These are phyloP conservation scores for Fistulinella prunicolor DNA, from an alignment of 768 basidiomycete species.

Conservation along the genomic window DNA sequence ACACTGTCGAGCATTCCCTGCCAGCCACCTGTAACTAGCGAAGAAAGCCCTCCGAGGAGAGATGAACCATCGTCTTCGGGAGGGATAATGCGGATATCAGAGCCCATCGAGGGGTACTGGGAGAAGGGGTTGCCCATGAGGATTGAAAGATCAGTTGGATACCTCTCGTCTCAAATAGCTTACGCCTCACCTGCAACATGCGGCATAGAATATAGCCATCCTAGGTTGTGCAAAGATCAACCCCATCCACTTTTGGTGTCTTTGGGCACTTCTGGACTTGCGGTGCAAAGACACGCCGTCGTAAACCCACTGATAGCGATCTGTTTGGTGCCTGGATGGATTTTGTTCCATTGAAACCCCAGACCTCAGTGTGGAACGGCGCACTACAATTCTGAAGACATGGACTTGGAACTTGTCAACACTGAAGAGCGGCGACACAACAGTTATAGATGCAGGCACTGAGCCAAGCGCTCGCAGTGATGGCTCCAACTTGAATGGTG, in stretches of 20 bases:
- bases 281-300: no score
- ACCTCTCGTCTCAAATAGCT: neutral
- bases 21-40: constrained; percentile 12
- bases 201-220: constrained; percentile 4
- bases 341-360: no score
- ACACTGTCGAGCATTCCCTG: constrained; percentile 10
- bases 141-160: neutral
- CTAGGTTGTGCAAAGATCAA: constrained; percentile 14
- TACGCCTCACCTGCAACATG: constrained; percentile 19
- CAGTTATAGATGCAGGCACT: no score
- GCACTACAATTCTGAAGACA: no score
- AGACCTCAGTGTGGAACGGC: no score
- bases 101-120: constrained; percentile 7
- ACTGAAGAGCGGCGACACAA: neutral
- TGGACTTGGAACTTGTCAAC: neutral
- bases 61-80: constrained; percentile 12
- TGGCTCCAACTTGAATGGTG: no score
- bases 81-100: constrained; percentile 21
- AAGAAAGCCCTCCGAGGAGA: constrained; percentile 5
- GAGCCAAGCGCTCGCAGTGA: no score
- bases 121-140: no score
- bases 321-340: neutral
- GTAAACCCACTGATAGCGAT: neutral
- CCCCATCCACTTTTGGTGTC: constrained; percentile 9
- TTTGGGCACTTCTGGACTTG: no score